Evolutionary conservation across 257 asterid genomes (phyloP), one percentile per base, ranked within the genome.

Genomic region (Solanum virginianum): DNA sequence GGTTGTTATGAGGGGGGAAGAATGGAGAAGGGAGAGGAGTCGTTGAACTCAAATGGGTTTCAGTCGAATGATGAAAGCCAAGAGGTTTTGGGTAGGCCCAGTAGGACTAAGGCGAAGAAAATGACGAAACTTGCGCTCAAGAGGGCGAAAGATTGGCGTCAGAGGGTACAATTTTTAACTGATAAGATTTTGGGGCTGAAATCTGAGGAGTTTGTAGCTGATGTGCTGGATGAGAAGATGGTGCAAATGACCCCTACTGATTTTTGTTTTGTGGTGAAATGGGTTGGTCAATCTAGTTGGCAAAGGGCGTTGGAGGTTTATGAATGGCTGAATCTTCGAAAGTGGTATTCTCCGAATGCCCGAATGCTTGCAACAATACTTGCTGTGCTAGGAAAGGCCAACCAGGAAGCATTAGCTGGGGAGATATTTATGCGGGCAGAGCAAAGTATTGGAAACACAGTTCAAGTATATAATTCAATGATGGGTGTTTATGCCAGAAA

Each of bases 211-310:
- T 94, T 92, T 85, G 99, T 95, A 72, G 99, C 98, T 39, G 99
- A 96, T 89, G 97, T 95, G 82, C 88, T 96, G 89, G 99, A 96
- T 87, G 85, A 94, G 88, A 96, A 92, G 92, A 84, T 92, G 95
- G 98, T 94, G 86, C 99, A 96, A 83, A 96, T 95, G 99, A 96
- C 98, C 16, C 99, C 98, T 1, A 93, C 98, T 65, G 98, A 96
- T 91, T 95, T 85, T 81, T 96, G 99, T 88, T 96, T 90, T 84
- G 91, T 96, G 80, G 99, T 96, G 85, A 96, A 95, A 87, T 90
- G 92, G 92, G 93, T 96, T 29, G 99, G 99, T 59, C 93, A 93
- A 84, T 84, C 92, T 36, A 94, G 91, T 69, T 96, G 99, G 99
- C 98, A 95, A 74, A 92, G 99, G 89, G 97, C 98, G 11, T 86